Evolutionary conservation across 805 yeast genomes (phyloP), one percentile per base, ranked within the genome.

Genomic region (Suhomyces kilbournensis): DNA sequence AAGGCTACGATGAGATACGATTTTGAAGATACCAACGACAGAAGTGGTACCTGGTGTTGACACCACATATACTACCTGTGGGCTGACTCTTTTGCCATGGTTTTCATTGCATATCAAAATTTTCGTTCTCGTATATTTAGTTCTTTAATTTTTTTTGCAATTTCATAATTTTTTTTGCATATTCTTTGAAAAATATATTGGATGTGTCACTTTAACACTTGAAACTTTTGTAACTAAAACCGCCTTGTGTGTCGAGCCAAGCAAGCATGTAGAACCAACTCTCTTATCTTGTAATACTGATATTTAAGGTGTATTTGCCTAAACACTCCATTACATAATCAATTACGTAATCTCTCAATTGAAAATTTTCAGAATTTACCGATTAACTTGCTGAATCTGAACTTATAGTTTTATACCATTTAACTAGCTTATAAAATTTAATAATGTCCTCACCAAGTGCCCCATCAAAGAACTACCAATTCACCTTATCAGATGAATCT

Each of bases 401-500:
- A 38, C 20, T 15, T n/a, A n/a, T 2, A 17, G 17, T 15, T 19
- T 2, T 14, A 38, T 17, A 38, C 23, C 17, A 2, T 38, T 38
- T 9, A 38, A n/a, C 22, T 38, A 17, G 12, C 17, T 4, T 19
- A 44, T 9, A 25, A 23, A 26, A n/a, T 40, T 26, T 9, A 14
- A 38, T 23, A 44, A 55, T 55, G 58, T 45, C 58, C 20, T 44
- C 57, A 15, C 52, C 55, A 35, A 47, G 52, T 48, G 20, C 48
- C 17, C 42, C 53, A 20, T 40, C 52, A n/a, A 51, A 47, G 15
- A 54, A 53, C 43, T 53, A 48, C 51, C 74, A 71, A 58, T 60
- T 72, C 60, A 66, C 74, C 15, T 70, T 74, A 63, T 75, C 78
- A 32, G 79, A 74, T 63, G 78, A 75, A 62, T 68, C 74, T 50